These are phyloP conservation scores for Begonia fuchsioides DNA, from an alignment of 306 rosid species.

Conservation along the genomic window DNA sequence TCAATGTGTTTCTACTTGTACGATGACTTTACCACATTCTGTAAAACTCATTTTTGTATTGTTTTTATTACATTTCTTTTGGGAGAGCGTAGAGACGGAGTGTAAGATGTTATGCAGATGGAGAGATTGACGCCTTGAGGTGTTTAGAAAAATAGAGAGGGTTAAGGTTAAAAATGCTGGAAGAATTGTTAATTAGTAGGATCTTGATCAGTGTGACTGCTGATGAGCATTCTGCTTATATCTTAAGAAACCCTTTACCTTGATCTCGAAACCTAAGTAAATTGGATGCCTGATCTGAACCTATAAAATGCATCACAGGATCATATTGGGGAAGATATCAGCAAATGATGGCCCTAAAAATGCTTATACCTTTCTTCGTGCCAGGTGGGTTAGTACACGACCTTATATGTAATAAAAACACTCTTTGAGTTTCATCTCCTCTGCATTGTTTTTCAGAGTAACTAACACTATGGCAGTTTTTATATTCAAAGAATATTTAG, in stretches of 20 bases:
- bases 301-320: conserved; percentile 79
- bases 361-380: conserved; percentile 70
- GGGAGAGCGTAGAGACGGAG: too few species aligned
- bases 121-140: too few species aligned
- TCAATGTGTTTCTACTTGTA: too few species aligned
- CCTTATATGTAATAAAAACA: conserved; percentile 22
- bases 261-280: conserved; percentile 36
- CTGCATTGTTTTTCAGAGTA: conserved; percentile 8
- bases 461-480: too few species aligned
- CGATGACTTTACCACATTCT: too few species aligned
- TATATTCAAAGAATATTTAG: background rate
- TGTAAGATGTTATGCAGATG: too few species aligned
- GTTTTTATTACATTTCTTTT: too few species aligned
- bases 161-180: background rate
- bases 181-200: conserved; percentile 15
- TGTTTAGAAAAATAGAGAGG: too few species aligned
- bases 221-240: conserved; percentile 21
- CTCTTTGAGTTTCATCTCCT: conserved; percentile 22
- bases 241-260: conserved; percentile 33
- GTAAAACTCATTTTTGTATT: too few species aligned
- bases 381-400: conserved; percentile 95
- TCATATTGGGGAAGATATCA: conserved; percentile 78
- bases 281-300: conserved; percentile 59
- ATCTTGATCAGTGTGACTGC: conserved; percentile 19
- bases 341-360: conserved; percentile 80